Evolutionary conservation across 306 rosid species (phyloP), one percentile per base, ranked within the genome.

Genomic region (Medicago lupulina): DNA sequence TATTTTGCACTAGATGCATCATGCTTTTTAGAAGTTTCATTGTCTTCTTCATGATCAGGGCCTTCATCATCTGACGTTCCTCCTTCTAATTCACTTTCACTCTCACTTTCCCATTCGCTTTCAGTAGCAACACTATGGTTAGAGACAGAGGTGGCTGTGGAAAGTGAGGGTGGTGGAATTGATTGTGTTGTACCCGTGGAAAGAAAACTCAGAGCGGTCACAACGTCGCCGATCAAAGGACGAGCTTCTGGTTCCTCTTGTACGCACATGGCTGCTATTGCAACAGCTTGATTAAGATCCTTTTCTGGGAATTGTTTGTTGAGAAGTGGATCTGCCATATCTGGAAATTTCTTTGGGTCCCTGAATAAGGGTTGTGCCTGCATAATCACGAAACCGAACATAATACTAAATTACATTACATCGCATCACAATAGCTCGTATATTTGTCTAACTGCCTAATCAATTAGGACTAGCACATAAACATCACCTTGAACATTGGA

Each of bases 321-420:
- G 1, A 95, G 90, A 55, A 34, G 69, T 1, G 91, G 97, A 83
- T 95, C 98, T 6, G 96, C 97, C 89, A 95, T 64, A 6, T 84
- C 97, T 12, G 97, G 96, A 79, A 77, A 95, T 73, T 53, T 86
- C 75, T 87, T 92, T 0, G 96, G 97, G 71, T 95, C 88, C 79
- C 89, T 86, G 76, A 90, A 95, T 12, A 87, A 60, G 80, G 96
- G 92, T 73, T 90, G 97, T 85, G 97, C 98, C 98, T 95, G 88
- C 60, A 61, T 58, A 88, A 17, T 31, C 44, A 70, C 55, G 12
- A 23, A 57, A 57, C 63, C 34, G 21, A 57, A 57, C 15, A 57
- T 57, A 10, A 55, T 11, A 55, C 60, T 0, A 11, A 57, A n/a
- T 58, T 23, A 58, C 36, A 57, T 57, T 57, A 57, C 62, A 57